Evolutionary conservation across 2,329 filamentous ascomycete genomes (phyloP), one percentile per base, ranked within the genome.

Genomic region (Phialophora verrucosa): DNA sequence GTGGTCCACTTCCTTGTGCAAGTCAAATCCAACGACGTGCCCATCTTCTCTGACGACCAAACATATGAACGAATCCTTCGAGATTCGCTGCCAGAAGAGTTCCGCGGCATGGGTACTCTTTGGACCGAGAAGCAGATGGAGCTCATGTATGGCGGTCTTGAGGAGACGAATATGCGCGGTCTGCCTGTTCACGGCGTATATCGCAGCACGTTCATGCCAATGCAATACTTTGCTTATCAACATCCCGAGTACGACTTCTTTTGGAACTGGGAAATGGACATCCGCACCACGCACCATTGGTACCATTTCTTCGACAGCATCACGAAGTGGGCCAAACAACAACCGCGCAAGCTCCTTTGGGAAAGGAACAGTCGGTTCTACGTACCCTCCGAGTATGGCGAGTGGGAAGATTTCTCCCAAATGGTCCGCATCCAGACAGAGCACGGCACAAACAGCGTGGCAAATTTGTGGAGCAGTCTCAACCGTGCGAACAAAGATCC

Each of bases 251-350:
- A 93, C 75, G 92, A 96, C 56, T 91, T 88, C 79, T 92, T 93
- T 78, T 97, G 93, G 93, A 91, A 96, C 71, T 96, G 93, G 91
- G 93, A 97, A 78, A 94, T 96, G 89, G 93, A 97, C 74, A 88
- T 93, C 53, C 89, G 92, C 32, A 96, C 96, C 77, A 95, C 91
- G 0, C 92, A 93, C 42, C 92, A 97, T 78, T 94, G 91, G 81
- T 93, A 90, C 71, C 87, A 91, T 68, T 78, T 92, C 23, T 85
- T 94, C 74, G 85, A 87, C 71, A 90, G 90, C 75, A 80, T 92
- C 44, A 84, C 87, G 73, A 80, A 81, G 53, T 95, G 90, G 90
- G 85, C 90, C 17, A 86, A 84, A 70, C 79, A 85, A 55, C 91
- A 95, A 78, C 91, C 91, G 1, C 84, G 91, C 12, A 93, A 92